A percentile compares a stretch with the other conserved stretches of the same genome.
Conservation (phyloP, 169 alveolate genomes). For the Fabrea salina region DNA sequence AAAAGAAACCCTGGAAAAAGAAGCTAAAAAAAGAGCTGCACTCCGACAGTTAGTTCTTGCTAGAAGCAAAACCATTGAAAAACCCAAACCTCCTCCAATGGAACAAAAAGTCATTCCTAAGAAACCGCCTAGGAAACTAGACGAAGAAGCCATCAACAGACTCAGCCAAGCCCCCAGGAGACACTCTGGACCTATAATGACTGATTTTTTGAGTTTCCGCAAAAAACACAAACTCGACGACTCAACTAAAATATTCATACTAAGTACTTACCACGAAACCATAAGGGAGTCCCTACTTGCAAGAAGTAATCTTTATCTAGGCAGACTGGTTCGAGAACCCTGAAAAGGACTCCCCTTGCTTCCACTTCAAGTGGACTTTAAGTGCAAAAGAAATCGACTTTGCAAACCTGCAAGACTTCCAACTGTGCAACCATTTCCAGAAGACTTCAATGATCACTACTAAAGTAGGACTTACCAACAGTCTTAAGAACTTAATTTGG, state of each 20-base stretch:
- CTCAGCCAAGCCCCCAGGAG: constrained; percentile 24
- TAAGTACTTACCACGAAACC: constrained; percentile 76
- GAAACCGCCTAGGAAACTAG: not conserved
- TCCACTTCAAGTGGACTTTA: constrained; percentile 76
- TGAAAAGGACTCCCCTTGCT: constrained; percentile 66
- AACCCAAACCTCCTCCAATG: not conserved
- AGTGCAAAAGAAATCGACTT: constrained; percentile 76
- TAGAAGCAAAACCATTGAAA: not conserved
- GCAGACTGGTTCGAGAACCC: constrained; percentile 80
- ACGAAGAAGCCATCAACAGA: constrained; percentile 10
- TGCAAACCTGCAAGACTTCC: constrained; percentile 53
- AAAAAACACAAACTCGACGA: constrained; percentile 58
- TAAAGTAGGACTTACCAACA: constrained; percentile 82
- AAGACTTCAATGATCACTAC: constrained; percentile 70
- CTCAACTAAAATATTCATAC: constrained; percentile 59
- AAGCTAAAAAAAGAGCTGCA: not conserved
- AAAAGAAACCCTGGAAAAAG: not conserved
- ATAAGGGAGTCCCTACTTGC: constrained; percentile 58
- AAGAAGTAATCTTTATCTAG: constrained; percentile 41
- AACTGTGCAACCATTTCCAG: constrained; percentile 75
- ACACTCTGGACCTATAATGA: constrained; percentile 42
- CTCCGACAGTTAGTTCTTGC: not conserved
- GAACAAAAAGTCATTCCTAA: not conserved
- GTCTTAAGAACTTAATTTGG: constrained; percentile 69
- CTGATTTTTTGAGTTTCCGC: constrained; percentile 61